Base-by-base conservation (phyloP, 148 eudicot genomes). In the Simmondsia chinensis region DNA sequence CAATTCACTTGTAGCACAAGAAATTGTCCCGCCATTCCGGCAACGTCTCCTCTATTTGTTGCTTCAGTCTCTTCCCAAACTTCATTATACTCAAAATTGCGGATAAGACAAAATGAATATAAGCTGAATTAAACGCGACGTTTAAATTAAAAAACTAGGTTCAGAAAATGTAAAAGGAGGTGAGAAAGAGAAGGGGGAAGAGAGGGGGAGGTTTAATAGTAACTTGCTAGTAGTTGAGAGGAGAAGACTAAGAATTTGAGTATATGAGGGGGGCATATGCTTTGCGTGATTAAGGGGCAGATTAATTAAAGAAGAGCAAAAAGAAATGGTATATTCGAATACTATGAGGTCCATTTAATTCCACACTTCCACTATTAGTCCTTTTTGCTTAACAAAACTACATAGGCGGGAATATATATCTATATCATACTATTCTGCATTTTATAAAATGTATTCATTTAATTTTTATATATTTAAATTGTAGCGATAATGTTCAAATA, bases 231-330 rank as follows among this genome's bases (percentile, higher is more conserved):
- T n/a, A n/a, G n/a, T n/a, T n/a, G n/a, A n/a, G 28, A 18, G 23
- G 13, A 41, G 93, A 71, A 83, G 79, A 83, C 71, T 60, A 12
- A 66, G n/a, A n/a, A n/a, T n/a, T n/a, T n/a, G n/a, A n/a, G n/a
- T n/a, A n/a, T n/a, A n/a, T n/a, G n/a, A n/a, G n/a, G n/a, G 57
- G 39, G 35, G 94, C 69, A 83, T 83, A 79, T 83, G 83, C 94
- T 75, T 71, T 53, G 72, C 63, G 73, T 74, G 67, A 64, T 40
- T 63, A 50, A 64, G 62, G 57, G 69, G 47, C 61, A 21, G n/a
- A n/a, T n/a, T n/a, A n/a, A n/a, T n/a, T n/a, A n/a, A n/a, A n/a
- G n/a, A n/a, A n/a, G n/a, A n/a, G n/a, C n/a, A n/a, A n/a, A n/a
- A n/a, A n/a, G n/a, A n/a, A n/a, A n/a, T n/a, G n/a, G n/a, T n/a